Base-by-base conservation (phyloP, 2,329 filamentous ascomycete genomes). In the Aureobasidium sp. region DNA sequence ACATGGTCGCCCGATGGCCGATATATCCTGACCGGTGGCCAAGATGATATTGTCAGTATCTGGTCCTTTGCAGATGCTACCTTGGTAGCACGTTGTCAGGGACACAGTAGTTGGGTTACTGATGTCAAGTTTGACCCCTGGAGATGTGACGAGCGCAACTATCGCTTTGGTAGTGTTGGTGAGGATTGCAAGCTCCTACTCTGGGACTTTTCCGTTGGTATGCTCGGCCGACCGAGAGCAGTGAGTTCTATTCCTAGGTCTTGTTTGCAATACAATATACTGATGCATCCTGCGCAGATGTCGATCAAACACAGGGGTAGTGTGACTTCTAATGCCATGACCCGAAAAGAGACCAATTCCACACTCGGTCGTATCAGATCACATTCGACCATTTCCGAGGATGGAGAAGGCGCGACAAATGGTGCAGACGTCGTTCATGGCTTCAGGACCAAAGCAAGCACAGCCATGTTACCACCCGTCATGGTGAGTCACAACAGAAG, bases 1-100 rank as follows among this genome's bases (percentile, higher is more conserved):
- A 95, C 90, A 75, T 99, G 94, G 94, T 96, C 93, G 7, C 94
- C 94, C 10, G 94, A 99, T 70, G 92, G 91, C 55, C 93, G 95
- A 71, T 99, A 97, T 72, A 86, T 99, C 55, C 79, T 99, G 19
- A 96, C 94, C 0, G 94, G 94, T 57, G 92, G 94, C 4, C 93
- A 97, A 74, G 94, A 99, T 71, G 94, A 99, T 71, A 78, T 97
- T 10, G 88, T 99, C 13, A 95, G 91, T 0, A 96, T 99, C 66
- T 99, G 94, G 94, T 94, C 87, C 17, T 80, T 96, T 38, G 82
- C 85, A 42, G 94, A 97, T 68, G 85, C 84, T 47, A 84, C 86
- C 57, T 85, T 99, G 53, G 87, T 99, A 53, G 94, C 93, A 19
- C 84, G 94, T 64, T 97, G 94, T 71, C 90, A 95, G 69, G 94